Evolutionary conservation across 2,329 filamentous ascomycete species (phyloP).

Genomic region (Pseudocercospora musae): DNA sequence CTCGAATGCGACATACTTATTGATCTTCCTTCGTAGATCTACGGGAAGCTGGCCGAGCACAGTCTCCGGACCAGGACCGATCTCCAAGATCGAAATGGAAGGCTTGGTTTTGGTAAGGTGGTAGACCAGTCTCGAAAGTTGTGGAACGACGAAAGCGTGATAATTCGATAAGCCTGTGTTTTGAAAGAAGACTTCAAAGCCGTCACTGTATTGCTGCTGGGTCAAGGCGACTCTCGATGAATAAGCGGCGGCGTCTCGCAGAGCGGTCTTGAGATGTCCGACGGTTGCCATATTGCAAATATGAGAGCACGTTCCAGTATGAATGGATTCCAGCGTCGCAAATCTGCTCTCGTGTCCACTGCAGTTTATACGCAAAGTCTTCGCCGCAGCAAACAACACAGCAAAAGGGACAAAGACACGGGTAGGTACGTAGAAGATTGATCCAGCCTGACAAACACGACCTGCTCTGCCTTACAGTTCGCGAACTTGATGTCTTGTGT

Average conservation of each 20-base stretch:
- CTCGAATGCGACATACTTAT: conserved; percentile 55
- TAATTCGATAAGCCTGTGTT: conserved; percentile 43
- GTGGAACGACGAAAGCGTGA: conserved; percentile 52
- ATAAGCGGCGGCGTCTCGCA: neutral
- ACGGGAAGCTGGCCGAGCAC: conserved; percentile 51
- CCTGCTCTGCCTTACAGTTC: neutral
- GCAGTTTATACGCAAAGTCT: neutral
- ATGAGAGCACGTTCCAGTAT: neutral
- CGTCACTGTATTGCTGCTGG: conserved; percentile 49
- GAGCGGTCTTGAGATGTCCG: neutral
- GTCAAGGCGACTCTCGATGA: conserved; percentile 35
- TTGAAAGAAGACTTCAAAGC: conserved; percentile 46
- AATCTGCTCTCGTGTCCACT: neutral
- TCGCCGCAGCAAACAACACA: neutral
- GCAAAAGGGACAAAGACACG: neutral
- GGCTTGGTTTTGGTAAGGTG: conserved; percentile 39
- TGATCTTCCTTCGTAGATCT: conserved; percentile 43
- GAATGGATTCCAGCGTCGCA: neutral
- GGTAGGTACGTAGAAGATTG: neutral
- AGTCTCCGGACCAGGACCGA: conserved; percentile 57
- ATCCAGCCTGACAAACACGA: neutral
- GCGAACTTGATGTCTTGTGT: neutral
- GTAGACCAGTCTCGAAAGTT: conserved; percentile 37
- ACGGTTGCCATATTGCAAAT: neutral
- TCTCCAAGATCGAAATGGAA: conserved; percentile 55